phyloP scores from a whole-genome alignment of 352 stramenopile species.

The Phytopythium delawarense region DNA sequence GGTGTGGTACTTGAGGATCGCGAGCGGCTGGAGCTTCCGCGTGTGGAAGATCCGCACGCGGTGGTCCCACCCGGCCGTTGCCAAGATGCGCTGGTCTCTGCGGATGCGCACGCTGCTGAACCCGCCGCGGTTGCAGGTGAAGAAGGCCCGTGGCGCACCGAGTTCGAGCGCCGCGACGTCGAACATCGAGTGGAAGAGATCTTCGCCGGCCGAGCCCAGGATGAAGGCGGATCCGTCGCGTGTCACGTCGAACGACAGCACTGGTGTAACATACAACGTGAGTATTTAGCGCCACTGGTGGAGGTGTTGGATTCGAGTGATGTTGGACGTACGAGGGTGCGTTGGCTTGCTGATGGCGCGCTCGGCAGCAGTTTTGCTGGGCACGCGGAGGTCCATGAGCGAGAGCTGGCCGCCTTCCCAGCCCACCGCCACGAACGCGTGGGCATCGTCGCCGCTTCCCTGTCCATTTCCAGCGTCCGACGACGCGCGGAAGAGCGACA shows the following conservation, averaged over 20 bases:
- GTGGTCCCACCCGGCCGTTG: constrained; percentile 76
- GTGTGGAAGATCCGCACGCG: constrained; percentile 67
- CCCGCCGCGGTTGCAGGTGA: constrained; percentile 50
- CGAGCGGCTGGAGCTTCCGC: constrained; percentile 69
- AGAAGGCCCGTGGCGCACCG: constrained; percentile 36
- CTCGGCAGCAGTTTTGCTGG: constrained; percentile 46
- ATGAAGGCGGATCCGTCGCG: constrained; percentile 44
- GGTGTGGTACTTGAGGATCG: constrained; percentile 74
- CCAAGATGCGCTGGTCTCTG: constrained; percentile 71
- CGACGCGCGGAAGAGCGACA: constrained; percentile 24
- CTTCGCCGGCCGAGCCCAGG: constrained; percentile 56
- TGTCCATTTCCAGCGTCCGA: neutral
- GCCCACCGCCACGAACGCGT: constrained; percentile 46
- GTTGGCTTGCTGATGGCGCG: constrained; percentile 35
- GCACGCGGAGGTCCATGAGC: constrained; percentile 56
- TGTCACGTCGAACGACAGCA: constrained; percentile 70
- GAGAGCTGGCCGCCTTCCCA: constrained; percentile 72
- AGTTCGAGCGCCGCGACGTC: constrained; percentile 37
- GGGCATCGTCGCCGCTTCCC: constrained; percentile 9
- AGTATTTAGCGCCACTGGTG: constrained; percentile 5
- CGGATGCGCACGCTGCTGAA: constrained; percentile 68
- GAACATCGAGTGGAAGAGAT: constrained; percentile 43
- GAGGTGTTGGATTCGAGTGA: neutral
- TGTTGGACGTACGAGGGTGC: constrained; percentile 41
- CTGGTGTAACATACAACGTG: constrained; percentile 18